Conservation (phyloP, 2,329 filamentous ascomycete genomes). For the Arthrobotrys sphaeroides region DNA sequence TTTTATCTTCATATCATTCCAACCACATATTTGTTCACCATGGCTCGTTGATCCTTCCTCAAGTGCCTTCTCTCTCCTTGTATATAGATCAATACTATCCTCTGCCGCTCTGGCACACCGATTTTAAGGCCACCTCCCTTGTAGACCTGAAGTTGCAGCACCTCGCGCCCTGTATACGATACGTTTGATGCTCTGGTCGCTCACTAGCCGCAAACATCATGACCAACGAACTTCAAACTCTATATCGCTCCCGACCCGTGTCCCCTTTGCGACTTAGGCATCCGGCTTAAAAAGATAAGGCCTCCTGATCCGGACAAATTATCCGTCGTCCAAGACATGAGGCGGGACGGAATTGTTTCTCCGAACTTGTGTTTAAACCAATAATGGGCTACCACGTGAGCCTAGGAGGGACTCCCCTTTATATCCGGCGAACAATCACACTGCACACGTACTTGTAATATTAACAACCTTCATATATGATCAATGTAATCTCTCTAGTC, state of each 20-base stretch:
- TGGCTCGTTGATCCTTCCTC: background rate
- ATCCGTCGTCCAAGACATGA: conserved; percentile 45
- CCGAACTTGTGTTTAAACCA: conserved; percentile 3
- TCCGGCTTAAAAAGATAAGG: too few relatives aligned
- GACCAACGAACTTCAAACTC: too few relatives aligned
- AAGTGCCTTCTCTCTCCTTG: background rate
- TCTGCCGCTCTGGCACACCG: background rate
- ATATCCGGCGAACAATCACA: conserved; percentile 54
- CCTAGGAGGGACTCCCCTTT: conserved; percentile 25
- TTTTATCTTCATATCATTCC: conserved; percentile 31
- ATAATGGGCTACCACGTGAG: background rate
- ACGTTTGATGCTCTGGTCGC: too few relatives aligned
- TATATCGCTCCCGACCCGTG: conserved; percentile 22
- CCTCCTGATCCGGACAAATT: conserved; percentile 28
- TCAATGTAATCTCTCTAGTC: conserved; percentile 19
- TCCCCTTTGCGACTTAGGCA: too few relatives aligned
- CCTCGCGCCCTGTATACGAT: too few relatives aligned
- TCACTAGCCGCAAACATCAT: too few relatives aligned
- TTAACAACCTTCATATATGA: conserved; percentile 24
- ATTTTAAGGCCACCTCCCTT: background rate
- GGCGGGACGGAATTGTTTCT: conserved; percentile 38
- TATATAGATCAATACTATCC: conserved; percentile 26
- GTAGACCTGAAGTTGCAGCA: too few relatives aligned
- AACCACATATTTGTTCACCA: conserved; percentile 20
- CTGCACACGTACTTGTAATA: conserved; percentile 54